Evolutionary conservation across 306 rosid genomes (phyloP).

Genomic region (Vigna trinervia): DNA sequence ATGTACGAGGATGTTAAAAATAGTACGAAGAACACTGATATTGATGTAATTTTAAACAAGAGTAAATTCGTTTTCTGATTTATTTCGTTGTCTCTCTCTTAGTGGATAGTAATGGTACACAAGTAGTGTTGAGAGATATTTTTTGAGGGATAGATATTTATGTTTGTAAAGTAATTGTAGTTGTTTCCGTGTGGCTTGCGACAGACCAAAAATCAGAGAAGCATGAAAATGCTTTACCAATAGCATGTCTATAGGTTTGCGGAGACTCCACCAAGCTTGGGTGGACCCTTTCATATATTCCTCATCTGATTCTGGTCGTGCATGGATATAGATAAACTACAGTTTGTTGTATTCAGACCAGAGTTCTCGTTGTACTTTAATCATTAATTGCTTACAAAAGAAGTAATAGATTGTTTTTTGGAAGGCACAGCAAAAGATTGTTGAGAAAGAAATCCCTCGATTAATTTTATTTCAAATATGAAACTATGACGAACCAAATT

Average conservation of each 20-base stretch:
- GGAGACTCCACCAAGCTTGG: constrained; percentile 22
- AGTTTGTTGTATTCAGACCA: neutral
- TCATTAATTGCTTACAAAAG: neutral
- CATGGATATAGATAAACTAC: neutral
- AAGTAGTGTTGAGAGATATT: neutral
- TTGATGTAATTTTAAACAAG: too few species aligned
- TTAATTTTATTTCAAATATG: neutral
- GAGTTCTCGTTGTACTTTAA: neutral
- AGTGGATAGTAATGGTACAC: too few species aligned
- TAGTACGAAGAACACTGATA: too few species aligned
- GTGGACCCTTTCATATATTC: constrained; percentile 19
- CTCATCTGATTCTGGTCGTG: neutral
- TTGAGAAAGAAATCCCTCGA: neutral
- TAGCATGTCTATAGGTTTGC: neutral
- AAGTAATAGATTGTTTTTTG: neutral
- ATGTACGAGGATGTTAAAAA: too few species aligned
- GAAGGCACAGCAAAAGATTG: neutral
- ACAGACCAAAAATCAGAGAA: neutral
- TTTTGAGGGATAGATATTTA: too few species aligned
- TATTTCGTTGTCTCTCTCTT: too few species aligned
- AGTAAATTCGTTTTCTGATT: too few species aligned
- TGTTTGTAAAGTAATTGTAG: neutral
- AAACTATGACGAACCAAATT: too few species aligned
- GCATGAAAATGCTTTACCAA: constrained; percentile 16
- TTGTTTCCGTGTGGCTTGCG: neutral